Evolutionary conservation across 805 yeast species (phyloP), one percentile per base, ranked within the genome.

Genomic region (Metschnikowia drakensbergensis): DNA sequence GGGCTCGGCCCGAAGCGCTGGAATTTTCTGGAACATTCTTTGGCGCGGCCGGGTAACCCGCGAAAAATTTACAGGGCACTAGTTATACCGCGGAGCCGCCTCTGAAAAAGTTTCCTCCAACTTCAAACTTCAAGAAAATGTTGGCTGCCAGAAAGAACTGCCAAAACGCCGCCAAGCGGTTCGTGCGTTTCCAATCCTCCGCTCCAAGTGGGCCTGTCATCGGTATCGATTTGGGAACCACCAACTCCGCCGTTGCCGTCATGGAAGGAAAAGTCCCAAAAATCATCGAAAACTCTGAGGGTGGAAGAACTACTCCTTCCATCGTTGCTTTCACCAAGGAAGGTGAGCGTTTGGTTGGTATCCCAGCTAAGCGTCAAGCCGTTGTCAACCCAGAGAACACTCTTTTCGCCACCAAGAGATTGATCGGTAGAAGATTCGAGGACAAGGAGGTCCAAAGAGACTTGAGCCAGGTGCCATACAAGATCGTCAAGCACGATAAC

Each of bases 361-460:
- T 84, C 52, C 89, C 95, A 57, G 97, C 97, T 61, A 91, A 90
- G 78, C 87, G 97, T 67, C 97, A 90, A 75, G 95, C 96, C 52
- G 91, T 89, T 46, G 89, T 90, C 57, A 90, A 90, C 80, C 96
- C 96, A 49, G 89, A 85, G 66, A 91, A 90, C 79, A 90, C 97
- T 48, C 79, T 90, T 56, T 90, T 88, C 58, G 96, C 97, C 67
- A 90, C 97, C 64, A 90, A 90, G 77, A 84, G 97, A 73, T 78
- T 90, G 66, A 91, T 90, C 63, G 97, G 97, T 63, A 83, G 97
- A 65, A 86, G 96, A 69, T 90, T 82, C 69, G 86, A 82, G 67
- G 97, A 91, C 70, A 64, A 71, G 48, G 97, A 90, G 74, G 96
- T 91, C 54, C 96, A 89, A 74, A 83, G 86, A 73, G 97, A 91